Evolutionary conservation across 1,284 basidiomycete genomes (phyloP).

Genomic region (Ceratobasidium sp.): DNA sequence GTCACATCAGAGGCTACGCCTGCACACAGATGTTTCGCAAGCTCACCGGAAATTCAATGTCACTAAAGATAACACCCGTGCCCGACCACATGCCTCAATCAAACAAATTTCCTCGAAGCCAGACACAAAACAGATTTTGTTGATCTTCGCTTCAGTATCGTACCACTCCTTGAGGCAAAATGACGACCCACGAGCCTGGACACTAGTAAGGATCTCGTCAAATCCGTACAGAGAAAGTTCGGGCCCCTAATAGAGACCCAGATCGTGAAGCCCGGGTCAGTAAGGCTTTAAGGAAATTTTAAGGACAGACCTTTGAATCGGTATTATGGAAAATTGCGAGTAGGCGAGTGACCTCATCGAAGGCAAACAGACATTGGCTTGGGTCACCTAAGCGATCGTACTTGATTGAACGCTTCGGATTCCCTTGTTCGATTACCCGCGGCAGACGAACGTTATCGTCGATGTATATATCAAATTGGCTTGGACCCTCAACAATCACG

Average conservation of each 20-base stretch:
- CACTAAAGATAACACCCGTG: constrained; percentile 37
- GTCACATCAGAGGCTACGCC: neutral
- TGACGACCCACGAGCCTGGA: neutral
- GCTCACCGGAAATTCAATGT: constrained; percentile 33
- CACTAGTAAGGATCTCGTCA: constrained; percentile 4
- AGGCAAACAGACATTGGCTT: constrained; percentile 12
- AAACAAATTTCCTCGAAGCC: constrained; percentile 40
- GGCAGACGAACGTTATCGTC: constrained; percentile 13
- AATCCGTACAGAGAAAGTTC: constrained; percentile 14
- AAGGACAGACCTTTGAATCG: constrained; percentile 2
- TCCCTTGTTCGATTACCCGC: neutral
- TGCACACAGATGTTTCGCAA: too few relatives aligned
- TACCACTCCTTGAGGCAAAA: constrained; percentile 35
- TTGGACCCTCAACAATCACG: neutral
- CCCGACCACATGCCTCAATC: constrained; percentile 32
- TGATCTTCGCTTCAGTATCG: neutral
- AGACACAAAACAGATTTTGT: constrained; percentile 37
- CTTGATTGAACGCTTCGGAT: neutral
- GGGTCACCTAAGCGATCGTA: constrained; percentile 6
- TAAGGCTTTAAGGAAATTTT: neutral
- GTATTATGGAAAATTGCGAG: constrained; percentile 1
- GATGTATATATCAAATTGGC: constrained; percentile 3
- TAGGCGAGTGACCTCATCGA: constrained; percentile 24
- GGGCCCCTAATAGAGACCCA: neutral
- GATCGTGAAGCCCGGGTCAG: neutral